Conservation (phyloP, 2,329 filamentous ascomycete genomes). For the Furcasterigmium furcatum region DNA sequence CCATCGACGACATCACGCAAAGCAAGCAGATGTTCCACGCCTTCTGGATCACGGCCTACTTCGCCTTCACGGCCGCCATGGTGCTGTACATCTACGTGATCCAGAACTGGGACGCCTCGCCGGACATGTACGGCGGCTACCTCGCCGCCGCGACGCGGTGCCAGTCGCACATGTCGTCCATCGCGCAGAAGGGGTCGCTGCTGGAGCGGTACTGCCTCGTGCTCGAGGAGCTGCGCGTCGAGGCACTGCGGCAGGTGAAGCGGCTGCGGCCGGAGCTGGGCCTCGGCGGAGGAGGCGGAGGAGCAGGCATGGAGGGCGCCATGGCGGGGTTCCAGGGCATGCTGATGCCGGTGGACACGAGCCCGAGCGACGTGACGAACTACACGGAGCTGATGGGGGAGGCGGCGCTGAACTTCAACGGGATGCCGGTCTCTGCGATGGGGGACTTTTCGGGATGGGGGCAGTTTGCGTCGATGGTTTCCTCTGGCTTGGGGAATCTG, state of each 20-base stretch:
- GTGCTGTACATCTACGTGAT: conserved; percentile 42
- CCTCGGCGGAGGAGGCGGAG: not conserved
- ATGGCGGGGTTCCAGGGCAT: not conserved
- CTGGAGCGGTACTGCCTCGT: conserved; percentile 38
- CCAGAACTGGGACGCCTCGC: conserved; percentile 24
- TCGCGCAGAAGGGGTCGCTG: conserved; percentile 33
- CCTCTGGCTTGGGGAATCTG: not conserved
- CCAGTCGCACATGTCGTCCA: conserved; percentile 32
- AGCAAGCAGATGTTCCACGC: conserved; percentile 30
- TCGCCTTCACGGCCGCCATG: conserved; percentile 39
- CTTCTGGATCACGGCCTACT: conserved; percentile 40
- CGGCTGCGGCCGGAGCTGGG: not conserved
- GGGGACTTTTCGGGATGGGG: conserved; percentile 12
- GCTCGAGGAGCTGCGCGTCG: conserved; percentile 26
- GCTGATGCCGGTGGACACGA: not conserved
- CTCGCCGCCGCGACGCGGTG: conserved; percentile 34
- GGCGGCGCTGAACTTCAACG: not conserved
- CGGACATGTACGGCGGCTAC: conserved; percentile 21
- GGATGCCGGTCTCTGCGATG: not conserved
- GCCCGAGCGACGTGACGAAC: not conserved
- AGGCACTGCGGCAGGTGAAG: conserved; percentile 9
- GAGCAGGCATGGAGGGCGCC: no score
- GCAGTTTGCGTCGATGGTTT: conserved; percentile 12
- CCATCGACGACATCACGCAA: conserved; percentile 33
- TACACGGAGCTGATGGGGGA: not conserved